These are phyloP conservation scores for Musa balbisiana DNA, from an alignment of 202 grass and related monocot genomes.

Conservation along the genomic window DNA sequence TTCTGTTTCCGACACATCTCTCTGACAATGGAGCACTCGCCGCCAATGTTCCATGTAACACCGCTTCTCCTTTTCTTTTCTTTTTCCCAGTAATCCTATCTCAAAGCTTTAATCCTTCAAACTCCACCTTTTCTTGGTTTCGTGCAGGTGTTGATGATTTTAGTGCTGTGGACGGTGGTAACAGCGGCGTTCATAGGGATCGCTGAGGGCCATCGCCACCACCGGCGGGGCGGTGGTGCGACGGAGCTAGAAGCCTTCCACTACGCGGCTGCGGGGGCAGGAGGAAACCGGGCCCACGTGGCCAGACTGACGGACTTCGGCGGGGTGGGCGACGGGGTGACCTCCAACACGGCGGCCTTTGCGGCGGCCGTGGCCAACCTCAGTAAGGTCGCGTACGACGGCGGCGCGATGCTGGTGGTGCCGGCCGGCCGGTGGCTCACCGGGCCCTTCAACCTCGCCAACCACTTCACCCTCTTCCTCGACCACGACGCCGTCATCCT, in stretches of 20 bases:
- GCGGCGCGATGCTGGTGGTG: slow-evolving; percentile 76
- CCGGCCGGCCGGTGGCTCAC: slow-evolving; percentile 69
- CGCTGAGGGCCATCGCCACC: not conserved
- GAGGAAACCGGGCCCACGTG: slow-evolving; percentile 40
- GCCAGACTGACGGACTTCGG: slow-evolving; percentile 66
- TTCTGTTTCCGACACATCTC: too few relatives aligned
- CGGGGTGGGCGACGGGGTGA: slow-evolving; percentile 69
- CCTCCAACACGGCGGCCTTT: slow-evolving; percentile 70
- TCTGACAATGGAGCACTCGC: not conserved
- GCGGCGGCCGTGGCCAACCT: slow-evolving; percentile 54
- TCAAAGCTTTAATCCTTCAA: too few relatives aligned
- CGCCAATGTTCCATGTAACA: not conserved
- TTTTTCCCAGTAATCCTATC: too few relatives aligned
- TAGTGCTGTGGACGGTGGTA: not conserved
- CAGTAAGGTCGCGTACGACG: slow-evolving; percentile 24
- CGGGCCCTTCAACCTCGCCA: slow-evolving; percentile 89
- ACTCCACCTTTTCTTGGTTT: not conserved
- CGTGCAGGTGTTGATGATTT: not conserved
- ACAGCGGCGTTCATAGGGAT: not conserved
- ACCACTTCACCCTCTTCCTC: slow-evolving; percentile 96
- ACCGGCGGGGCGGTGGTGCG: not conserved
- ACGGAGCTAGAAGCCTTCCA: slow-evolving; percentile 7
- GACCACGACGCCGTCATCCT: slow-evolving; percentile 66
- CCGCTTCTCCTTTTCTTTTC: not conserved
- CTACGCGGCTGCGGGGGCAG: slow-evolving; percentile 6